Evolutionary conservation across 1,284 basidiomycete genomes (phyloP).

Genomic region (Gomphus sp.): DNA sequence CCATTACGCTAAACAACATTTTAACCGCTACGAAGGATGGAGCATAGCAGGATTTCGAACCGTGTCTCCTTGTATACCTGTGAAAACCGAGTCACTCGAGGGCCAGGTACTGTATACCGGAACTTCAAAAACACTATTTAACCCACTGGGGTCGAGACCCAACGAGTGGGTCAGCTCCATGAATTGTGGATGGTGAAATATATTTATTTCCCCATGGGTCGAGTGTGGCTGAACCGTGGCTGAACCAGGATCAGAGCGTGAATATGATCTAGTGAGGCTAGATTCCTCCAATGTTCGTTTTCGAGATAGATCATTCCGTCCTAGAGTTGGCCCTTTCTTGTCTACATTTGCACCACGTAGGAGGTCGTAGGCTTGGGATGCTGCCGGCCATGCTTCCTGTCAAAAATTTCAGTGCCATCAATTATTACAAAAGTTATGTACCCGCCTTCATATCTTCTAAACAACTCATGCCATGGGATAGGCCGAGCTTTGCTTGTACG

Average conservation of each 20-base stretch:
- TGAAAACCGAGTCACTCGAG: not conserved
- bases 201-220: not conserved
- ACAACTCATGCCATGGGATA: not conserved
- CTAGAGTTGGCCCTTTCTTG: not conserved
- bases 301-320: not conserved
- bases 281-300: conserved; percentile 1
- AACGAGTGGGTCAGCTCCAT: conserved; percentile 2
- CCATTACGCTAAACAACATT: not conserved
- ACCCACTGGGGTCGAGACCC: conserved; percentile 6
- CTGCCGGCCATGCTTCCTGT: conserved; percentile 3
- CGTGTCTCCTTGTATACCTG: not conserved
- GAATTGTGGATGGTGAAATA: not conserved
- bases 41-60: not conserved
- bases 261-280: not conserved
- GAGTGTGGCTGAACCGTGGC: not conserved
- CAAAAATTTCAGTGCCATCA: not conserved
- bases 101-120: not conserved
- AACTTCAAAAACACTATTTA: not conserved
- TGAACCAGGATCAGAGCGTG: not conserved
- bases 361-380: not conserved
- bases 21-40: not conserved
- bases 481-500: not conserved
- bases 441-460: not conserved
- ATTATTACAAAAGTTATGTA: not conserved
- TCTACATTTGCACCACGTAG: not conserved